phyloP scores from a whole-genome alignment of 352 stramenopile species.

The Detonula confervacea region DNA sequence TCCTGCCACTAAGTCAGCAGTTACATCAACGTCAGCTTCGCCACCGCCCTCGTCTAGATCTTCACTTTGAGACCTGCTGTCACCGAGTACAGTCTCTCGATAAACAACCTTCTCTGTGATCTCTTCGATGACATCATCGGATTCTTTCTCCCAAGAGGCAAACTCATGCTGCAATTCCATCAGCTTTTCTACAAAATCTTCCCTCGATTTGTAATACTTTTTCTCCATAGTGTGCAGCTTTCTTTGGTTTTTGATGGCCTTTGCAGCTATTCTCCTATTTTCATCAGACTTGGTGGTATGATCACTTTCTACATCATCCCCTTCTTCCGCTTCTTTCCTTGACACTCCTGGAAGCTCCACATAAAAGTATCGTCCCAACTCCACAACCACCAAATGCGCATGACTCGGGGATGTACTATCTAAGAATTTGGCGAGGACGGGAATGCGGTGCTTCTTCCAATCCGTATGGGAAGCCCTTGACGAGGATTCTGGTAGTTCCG shows the following conservation, averaged over 20 bases:
- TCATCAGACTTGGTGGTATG: background rate
- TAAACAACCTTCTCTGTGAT: background rate
- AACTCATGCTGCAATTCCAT: conserved; percentile 54
- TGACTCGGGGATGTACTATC: conserved; percentile 29
- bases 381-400: conserved; percentile 57
- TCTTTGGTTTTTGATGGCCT: conserved; percentile 4
- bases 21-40: conserved; percentile 17
- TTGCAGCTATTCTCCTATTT: background rate
- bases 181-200: conserved; percentile 45
- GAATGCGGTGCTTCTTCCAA: conserved; percentile 27
- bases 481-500: background rate
- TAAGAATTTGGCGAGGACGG: conserved; percentile 40
- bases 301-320: background rate
- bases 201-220: conserved; percentile 30
- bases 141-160: conserved; percentile 22
- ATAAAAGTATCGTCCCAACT: conserved; percentile 63
- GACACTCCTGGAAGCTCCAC: conserved; percentile 24
- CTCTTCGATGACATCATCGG: background rate
- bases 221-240: conserved; percentile 28
- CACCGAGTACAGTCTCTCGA: background rate
- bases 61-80: background rate
- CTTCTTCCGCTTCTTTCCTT: background rate
- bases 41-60: conserved; percentile 2
- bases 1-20: conserved; percentile 34
- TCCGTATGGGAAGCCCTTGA: background rate